Evolutionary conservation across 2,329 filamentous ascomycete species (phyloP).

Genomic region (Aspergillus tubingensis): DNA sequence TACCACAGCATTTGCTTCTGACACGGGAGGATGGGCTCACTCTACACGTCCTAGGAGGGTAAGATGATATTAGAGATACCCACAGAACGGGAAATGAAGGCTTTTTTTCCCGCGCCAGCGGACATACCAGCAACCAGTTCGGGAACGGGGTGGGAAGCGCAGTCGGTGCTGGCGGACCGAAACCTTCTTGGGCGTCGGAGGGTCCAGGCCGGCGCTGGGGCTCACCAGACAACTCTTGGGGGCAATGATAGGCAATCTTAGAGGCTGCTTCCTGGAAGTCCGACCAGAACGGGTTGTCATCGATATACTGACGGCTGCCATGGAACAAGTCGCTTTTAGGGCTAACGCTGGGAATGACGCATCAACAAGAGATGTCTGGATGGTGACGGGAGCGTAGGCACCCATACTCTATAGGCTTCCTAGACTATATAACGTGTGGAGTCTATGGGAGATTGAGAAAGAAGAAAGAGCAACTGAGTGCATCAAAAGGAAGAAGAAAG

Average conservation of each 20-base stretch:
- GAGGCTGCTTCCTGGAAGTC: slow-evolving; percentile 39
- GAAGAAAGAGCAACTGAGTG: no score
- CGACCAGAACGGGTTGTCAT: slow-evolving; percentile 42
- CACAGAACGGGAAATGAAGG: not conserved
- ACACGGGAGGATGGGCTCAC: slow-evolving; percentile 31
- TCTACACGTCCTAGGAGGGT: slow-evolving; percentile 43
- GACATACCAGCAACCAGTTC: slow-evolving; percentile 56
- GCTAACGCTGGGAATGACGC: not conserved
- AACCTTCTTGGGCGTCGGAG: slow-evolving; percentile 31
- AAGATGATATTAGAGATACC: slow-evolving; percentile 16
- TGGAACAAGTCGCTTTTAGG: slow-evolving; percentile 13
- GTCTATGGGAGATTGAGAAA: no score
- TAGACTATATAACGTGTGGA: not conserved
- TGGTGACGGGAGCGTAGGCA: not conserved
- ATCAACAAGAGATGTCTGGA: not conserved
- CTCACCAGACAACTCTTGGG: slow-evolving; percentile 44
- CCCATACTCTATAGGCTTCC: not conserved
- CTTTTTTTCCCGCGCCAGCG: slow-evolving; percentile 1
- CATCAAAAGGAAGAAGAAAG: not conserved
- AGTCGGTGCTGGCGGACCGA: slow-evolving; percentile 43
- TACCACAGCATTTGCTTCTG: not conserved
- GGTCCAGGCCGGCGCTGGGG: slow-evolving; percentile 17
- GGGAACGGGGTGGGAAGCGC: slow-evolving; percentile 55
- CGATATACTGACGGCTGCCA: slow-evolving; percentile 38
- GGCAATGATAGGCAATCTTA: slow-evolving; percentile 47